Base-by-base conservation (phyloP, 2,329 filamentous ascomycete species). In the Fusarium continuum region DNA sequence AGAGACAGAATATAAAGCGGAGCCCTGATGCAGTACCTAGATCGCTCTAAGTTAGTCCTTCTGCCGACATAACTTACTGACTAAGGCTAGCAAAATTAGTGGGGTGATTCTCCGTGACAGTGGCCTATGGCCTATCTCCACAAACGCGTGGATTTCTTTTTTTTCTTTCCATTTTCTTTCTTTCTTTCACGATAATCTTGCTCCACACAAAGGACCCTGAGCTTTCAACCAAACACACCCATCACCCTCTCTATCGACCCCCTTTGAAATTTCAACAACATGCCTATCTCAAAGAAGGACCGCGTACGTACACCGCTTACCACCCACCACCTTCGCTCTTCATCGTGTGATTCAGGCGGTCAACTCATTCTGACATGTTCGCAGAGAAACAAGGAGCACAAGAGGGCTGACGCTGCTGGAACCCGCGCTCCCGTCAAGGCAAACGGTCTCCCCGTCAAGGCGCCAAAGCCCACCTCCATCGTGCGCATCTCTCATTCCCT, bases 361-460 rank as follows among this genome's bases (percentile, higher is more conserved):
- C 10, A 39, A 23, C 34, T 45, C 44, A 47, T 36, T 26, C 36
- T 43, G 19, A 48, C 17, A 17, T 16, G n/a, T 36, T 38, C 38
- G 5, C 32, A 84, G 78, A 76, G 83, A 66, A 75, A 79, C 66
- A 81, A 81, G 71, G 83, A 85, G 74, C 83, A 85, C 75, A 82
- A 84, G 70, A 82, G 80, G 63, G 83, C 80, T 35, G 83, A 85
- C 5, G 79, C 79, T 23, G 83, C 81, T 25, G 83, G 83, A 57
- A 85, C 83, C 49, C 79, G 83, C 44, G 76, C 79, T 28, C 77
- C 82, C 1, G 82, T 85, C 58, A 84, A 85, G 74, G 72, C 82
- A 16, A 85, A 85, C 64, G 83, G 83, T 23, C 77, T 83, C 2
- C 83, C 83, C 2, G 81, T 83, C 61, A 85, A 85, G 76, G 55